A percentile compares a stretch with the other conserved stretches of the same genome.
phyloP scores from a whole-genome alignment of 2,329 filamentous ascomycete species.

The Penicillium sp. region DNA sequence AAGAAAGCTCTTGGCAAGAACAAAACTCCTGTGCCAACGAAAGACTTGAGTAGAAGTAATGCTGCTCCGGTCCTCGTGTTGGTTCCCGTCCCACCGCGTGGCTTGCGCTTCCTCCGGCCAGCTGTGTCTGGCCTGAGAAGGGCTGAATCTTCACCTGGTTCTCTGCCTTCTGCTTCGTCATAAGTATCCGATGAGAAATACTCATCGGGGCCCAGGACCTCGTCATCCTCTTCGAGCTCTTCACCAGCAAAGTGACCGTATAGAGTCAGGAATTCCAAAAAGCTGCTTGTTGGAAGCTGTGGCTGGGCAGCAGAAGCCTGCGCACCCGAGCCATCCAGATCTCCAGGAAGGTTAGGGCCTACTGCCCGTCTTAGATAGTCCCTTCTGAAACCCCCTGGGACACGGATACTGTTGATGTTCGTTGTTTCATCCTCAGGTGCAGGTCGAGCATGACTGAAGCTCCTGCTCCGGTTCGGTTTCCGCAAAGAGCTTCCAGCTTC shows the following conservation, averaged over 20 bases:
- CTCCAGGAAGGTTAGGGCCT: too few relatives aligned
- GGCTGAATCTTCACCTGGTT: slow-evolving; percentile 79
- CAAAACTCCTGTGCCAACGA: slow-evolving; percentile 89
- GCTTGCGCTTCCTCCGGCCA: slow-evolving; percentile 65
- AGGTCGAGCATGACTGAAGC: slow-evolving; percentile 69
- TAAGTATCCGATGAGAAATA: slow-evolving; percentile 77
- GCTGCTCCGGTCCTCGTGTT: slow-evolving; percentile 71
- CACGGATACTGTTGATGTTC: slow-evolving; percentile 81
- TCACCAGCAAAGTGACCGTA: slow-evolving; percentile 98
- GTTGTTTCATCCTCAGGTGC: slow-evolving; percentile 70
- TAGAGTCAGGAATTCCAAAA: slow-evolving; percentile 87
- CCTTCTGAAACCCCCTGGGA: slow-evolving; percentile 85
- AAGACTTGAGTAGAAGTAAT: slow-evolving; percentile 85
- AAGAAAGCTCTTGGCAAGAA: slow-evolving; percentile 88
- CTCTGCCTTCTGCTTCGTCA: slow-evolving; percentile 53
- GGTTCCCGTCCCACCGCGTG: slow-evolving; percentile 62
- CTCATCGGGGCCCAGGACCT: slow-evolving; percentile 74
- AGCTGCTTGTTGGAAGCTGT: slow-evolving; percentile 76
- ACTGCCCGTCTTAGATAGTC: slow-evolving; percentile 75
- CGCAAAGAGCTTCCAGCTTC: slow-evolving; percentile 59
- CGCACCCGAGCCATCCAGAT: slow-evolving; percentile 38
- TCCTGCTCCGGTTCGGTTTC: slow-evolving; percentile 89
- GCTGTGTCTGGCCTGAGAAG: slow-evolving; percentile 62
- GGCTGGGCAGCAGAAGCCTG: too few relatives aligned
- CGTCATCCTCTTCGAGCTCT: slow-evolving; percentile 91